These are phyloP conservation scores for Chlorella sp. DNA, from an alignment of 139 green algal species.

Conservation along the genomic window DNA sequence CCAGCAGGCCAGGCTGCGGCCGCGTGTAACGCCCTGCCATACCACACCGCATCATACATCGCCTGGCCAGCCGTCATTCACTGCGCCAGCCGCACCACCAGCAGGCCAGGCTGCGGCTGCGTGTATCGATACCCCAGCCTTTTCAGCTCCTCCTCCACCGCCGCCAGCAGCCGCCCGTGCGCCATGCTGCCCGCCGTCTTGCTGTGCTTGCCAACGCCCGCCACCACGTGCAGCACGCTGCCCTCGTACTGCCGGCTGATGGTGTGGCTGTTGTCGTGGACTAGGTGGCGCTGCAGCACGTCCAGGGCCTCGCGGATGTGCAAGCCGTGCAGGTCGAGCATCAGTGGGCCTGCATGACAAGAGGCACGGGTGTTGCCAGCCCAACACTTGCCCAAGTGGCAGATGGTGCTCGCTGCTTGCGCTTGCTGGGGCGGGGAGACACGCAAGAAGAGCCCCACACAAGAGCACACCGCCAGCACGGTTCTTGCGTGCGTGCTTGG, in stretches of 20 bases:
- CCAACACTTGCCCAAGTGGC: neutral
- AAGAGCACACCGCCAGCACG: neutral
- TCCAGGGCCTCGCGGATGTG: slow-evolving; percentile 53
- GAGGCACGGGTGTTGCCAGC: neutral
- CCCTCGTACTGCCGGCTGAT: slow-evolving; percentile 45
- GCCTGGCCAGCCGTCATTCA: no score
- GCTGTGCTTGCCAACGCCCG: slow-evolving; percentile 44
- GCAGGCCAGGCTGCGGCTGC: slow-evolving; percentile 33
- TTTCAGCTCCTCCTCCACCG: slow-evolving; percentile 33
- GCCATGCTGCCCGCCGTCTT: slow-evolving; percentile 26
- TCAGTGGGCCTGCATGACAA: neutral
- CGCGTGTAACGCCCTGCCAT: no score
- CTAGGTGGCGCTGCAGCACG: slow-evolving; percentile 28
- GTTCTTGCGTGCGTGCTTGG: neutral
- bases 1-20: no score
- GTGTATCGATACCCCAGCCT: slow-evolving; percentile 16
- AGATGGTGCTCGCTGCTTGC: no score
- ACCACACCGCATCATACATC: no score
- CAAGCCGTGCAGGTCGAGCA: slow-evolving; percentile 65
- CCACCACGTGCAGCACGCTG: slow-evolving; percentile 4
- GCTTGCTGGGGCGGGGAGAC: no score
- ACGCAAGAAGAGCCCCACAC: no score
- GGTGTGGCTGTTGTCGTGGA: neutral
- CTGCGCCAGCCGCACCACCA: slow-evolving; percentile 36
- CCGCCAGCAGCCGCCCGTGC: slow-evolving; percentile 26